These are phyloP conservation scores for Monilinia polystroma DNA, from an alignment of 2,329 filamentous ascomycete species.

Conservation along the genomic window DNA sequence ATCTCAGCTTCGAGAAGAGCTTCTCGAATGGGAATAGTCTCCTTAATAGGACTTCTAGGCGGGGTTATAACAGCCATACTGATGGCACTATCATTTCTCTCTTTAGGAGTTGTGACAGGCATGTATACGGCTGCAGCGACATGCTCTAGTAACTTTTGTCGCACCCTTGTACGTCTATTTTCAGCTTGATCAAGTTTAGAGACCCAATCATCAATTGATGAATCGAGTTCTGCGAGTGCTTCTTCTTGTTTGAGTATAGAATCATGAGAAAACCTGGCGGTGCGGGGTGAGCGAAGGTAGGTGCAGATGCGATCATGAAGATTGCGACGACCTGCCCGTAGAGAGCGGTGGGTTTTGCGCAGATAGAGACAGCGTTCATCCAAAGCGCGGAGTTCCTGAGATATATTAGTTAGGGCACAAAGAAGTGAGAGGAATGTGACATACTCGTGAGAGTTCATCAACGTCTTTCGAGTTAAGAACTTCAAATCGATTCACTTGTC, in stretches of 20 bases:
- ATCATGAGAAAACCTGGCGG: conserved; percentile 70
- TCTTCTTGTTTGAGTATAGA: conserved; percentile 78
- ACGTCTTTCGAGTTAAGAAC: conserved; percentile 63
- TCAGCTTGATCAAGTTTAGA: conserved; percentile 77
- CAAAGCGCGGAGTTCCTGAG: conserved; percentile 68
- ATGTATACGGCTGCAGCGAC: conserved; percentile 67
- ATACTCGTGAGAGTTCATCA: conserved; percentile 63
- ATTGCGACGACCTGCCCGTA: conserved; percentile 73
- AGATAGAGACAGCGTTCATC: conserved; percentile 78
- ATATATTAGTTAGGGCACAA: conserved; percentile 15
- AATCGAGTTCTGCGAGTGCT: conserved; percentile 71
- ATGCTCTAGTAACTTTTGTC: conserved; percentile 79
- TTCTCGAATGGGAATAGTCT: background rate
- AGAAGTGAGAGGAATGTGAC: background rate
- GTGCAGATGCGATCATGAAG: conserved; percentile 75
- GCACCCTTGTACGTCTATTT: conserved; percentile 70
- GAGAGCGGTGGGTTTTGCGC: conserved; percentile 71
- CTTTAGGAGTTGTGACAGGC: background rate
- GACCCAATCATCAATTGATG: conserved; percentile 78
- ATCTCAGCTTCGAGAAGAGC: background rate
- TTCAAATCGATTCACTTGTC: conserved; percentile 63
- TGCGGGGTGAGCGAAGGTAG: conserved; percentile 69
- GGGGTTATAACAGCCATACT: conserved; percentile 29
- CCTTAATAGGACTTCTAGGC: conserved; percentile 47
- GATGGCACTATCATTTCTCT: background rate